Evolutionary conservation across 1,139 yeast species (phyloP), one percentile per base, ranked within the genome.

Genomic region (Kodamaea sp.): DNA sequence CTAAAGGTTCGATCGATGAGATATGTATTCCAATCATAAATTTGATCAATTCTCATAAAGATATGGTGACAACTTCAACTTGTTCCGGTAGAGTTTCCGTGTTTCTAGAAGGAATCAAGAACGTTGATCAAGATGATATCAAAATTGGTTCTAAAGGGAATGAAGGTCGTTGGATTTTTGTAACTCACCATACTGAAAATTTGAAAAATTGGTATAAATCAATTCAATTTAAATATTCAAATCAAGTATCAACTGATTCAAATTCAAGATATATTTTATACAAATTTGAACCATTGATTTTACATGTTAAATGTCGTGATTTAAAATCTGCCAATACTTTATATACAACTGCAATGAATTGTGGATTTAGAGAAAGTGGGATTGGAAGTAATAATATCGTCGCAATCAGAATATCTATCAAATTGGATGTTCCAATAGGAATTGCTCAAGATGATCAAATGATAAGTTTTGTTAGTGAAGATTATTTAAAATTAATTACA

Each of bases 41-140:
- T 12, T 60, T 81, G 27, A 83, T 87, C 50, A 87, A 87, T 52
- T 50, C 72, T 2, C 78, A 79, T 48, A 52, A 61, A 0, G 79
- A 84, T 50, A 75, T 84, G 81, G 92, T 87, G 7, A 87, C 95
- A 2, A 86, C 96, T 0, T 84, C 95, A 1, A 83, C 94, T 9
- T 87, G 96, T 48, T 85, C 95, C 0, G 96, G 96, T 1, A 65
- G 96, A 54, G 83, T 87, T 2, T 81, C 90, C 40, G 88, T 87
- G 0, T 87, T 84, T 54, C 60, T 83, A 3, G 95, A 86, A 55
- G 95, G 95, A 1, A 57, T 54, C 32, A 67, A 63, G 42, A 54
- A 55, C 25, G 41, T 43, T 24, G 48, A 45, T 3, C 38, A 38
- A 46, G 50, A 51, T 1, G 58, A 50, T 24, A 44, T 51, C 6